Conservation (phyloP, 495 filamentous ascomycete species). For the Podospora appendiculata region DNA sequence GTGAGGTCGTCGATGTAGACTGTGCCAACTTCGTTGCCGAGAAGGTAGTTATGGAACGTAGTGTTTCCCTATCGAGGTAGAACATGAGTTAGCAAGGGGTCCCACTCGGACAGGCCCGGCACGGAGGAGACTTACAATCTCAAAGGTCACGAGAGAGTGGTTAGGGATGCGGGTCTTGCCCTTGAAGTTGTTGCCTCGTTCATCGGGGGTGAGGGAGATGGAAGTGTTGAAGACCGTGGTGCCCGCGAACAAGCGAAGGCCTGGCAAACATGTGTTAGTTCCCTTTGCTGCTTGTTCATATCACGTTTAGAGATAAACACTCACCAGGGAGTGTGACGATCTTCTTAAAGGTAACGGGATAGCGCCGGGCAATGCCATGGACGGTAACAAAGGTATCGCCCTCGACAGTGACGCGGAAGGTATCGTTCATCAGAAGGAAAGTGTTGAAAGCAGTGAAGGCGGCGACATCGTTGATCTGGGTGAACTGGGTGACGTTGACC, state of each 20-base stretch:
- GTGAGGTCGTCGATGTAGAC: slow-evolving; percentile 49
- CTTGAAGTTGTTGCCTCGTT: slow-evolving; percentile 52
- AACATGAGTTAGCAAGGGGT: slow-evolving; percentile 10
- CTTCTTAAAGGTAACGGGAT: slow-evolving; percentile 35
- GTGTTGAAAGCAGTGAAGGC: slow-evolving; percentile 55
- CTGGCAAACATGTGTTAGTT: slow-evolving; percentile 4
- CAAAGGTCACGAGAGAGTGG: slow-evolving; percentile 54
- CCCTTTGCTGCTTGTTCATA: too few relatives aligned
- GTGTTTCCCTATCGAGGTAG: slow-evolving; percentile 49
- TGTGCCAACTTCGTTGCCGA: slow-evolving; percentile 44
- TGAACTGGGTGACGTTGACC: slow-evolving; percentile 51
- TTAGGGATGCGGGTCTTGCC: slow-evolving; percentile 64
- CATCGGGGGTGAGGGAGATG: slow-evolving; percentile 31
- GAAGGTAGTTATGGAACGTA: slow-evolving; percentile 50
- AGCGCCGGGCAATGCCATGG: slow-evolving; percentile 27
- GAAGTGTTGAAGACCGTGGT: slow-evolving; percentile 47
- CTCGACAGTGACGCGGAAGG: slow-evolving; percentile 28
- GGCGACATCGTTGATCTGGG: slow-evolving; percentile 43
- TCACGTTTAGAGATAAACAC: neutral
- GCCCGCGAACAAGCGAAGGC: slow-evolving; percentile 45
- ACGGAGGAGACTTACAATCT: slow-evolving; percentile 41
- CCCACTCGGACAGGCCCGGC: too few relatives aligned
- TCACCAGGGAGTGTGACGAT: slow-evolving; percentile 29
- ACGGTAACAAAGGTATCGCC: slow-evolving; percentile 33
- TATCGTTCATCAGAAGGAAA: slow-evolving; percentile 39